phyloP scores from a whole-genome alignment of 805 yeast species.

The Myxozyma vanderwaltii region DNA sequence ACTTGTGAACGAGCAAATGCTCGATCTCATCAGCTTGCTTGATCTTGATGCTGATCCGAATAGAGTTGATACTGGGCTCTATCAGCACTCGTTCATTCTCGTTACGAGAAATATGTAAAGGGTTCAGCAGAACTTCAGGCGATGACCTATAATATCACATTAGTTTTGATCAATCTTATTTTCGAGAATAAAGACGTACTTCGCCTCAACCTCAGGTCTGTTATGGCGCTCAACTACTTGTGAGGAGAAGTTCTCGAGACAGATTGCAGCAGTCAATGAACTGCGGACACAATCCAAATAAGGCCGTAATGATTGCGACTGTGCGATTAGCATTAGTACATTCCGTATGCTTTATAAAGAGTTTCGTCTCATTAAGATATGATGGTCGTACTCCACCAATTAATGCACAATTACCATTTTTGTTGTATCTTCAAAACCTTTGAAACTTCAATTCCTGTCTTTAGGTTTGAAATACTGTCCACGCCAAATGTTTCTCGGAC shows the following conservation, averaged over 20 bases:
- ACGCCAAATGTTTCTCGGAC: too few relatives aligned
- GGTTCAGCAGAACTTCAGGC: constrained; percentile 81
- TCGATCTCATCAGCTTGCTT: constrained; percentile 98
- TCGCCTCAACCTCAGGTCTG: constrained; percentile 91
- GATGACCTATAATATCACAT: constrained; percentile 69
- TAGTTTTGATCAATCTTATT: too few relatives aligned
- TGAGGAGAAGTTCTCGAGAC: constrained; percentile 91
- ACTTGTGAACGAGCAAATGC: constrained; percentile 88
- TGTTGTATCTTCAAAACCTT: too few relatives aligned
- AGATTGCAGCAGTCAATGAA: constrained; percentile 89
- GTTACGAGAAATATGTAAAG: constrained; percentile 87
- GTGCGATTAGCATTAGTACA: not conserved
- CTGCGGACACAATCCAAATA: constrained; percentile 91
- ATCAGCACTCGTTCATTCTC: constrained; percentile 90
- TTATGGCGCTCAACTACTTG: constrained; percentile 96
- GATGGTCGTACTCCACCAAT: too few relatives aligned
- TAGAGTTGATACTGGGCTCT: constrained; percentile 91
- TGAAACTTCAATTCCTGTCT: too few relatives aligned
- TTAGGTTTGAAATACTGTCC: too few relatives aligned
- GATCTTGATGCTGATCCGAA: constrained; percentile 85
- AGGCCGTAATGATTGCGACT: constrained; percentile 97
- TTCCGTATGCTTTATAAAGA: too few relatives aligned
- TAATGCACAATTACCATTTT: too few relatives aligned
- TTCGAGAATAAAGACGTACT: constrained; percentile 35
- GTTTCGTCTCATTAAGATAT: too few relatives aligned